Evolutionary conservation across 139 green algal genomes (phyloP).

Genomic region (Closterium sp.): DNA sequence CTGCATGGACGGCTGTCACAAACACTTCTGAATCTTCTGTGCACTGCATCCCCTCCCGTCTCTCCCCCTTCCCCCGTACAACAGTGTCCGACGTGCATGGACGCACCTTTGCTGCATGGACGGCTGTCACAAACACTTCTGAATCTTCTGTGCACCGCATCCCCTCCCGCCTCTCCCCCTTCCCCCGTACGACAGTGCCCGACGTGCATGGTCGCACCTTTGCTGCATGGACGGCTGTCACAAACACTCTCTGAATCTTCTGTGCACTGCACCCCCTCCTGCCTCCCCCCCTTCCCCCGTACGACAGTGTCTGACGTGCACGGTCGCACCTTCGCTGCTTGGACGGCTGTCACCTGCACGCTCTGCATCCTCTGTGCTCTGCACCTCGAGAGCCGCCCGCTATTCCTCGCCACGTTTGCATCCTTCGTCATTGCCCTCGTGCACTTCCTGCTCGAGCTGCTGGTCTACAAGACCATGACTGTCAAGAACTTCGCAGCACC

Average conservation of each 20-base stretch:
- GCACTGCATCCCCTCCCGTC: too few relatives aligned
- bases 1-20: too few relatives aligned
- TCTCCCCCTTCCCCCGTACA: too few relatives aligned
- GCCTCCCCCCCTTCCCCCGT: background rate
- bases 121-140: too few relatives aligned
- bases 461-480: slow-evolving; percentile 39
- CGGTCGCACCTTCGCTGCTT: slow-evolving; percentile 34
- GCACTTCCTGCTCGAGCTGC: slow-evolving; percentile 33
- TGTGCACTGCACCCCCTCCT: background rate
- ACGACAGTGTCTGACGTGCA: too few relatives aligned
- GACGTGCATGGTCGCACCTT: too few relatives aligned
- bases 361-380: slow-evolving; percentile 31
- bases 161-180: too few relatives aligned
- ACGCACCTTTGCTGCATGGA: too few relatives aligned
- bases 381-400: background rate
- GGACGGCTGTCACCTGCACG: slow-evolving; percentile 26
- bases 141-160: too few relatives aligned
- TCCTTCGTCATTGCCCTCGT: slow-evolving; percentile 33
- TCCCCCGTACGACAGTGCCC: too few relatives aligned
- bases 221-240: slow-evolving; percentile 33
- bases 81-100: too few relatives aligned
- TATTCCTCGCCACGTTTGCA: slow-evolving; percentile 41
- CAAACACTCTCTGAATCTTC: background rate
- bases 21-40: too few relatives aligned
- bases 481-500: slow-evolving; percentile 4